phyloP scores from a whole-genome alignment of 345 rosid genomes.

The Pseudoturritis turrita region DNA sequence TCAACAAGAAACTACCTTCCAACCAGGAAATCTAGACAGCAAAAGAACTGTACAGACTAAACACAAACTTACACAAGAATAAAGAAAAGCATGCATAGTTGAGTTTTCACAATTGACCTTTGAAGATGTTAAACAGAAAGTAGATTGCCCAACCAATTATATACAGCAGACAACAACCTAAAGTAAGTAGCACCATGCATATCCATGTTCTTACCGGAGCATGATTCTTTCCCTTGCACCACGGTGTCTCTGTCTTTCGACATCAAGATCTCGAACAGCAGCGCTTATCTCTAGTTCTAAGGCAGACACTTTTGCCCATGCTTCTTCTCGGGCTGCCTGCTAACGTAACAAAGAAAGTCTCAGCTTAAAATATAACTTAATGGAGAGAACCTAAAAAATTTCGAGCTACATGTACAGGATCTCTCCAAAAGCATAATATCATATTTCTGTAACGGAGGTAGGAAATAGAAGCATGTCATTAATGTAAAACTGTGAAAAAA shows the following conservation, averaged over 20 bases:
- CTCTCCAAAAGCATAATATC: not conserved
- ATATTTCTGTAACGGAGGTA: not conserved
- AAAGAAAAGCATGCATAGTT: not conserved
- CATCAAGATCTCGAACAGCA: conserved; percentile 82
- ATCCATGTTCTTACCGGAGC: conserved; percentile 66
- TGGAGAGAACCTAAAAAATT: not conserved
- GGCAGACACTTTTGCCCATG: conserved; percentile 91
- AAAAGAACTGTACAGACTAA: not conserved
- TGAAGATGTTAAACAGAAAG: not conserved
- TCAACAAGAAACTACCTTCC: not conserved
- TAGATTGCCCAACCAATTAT: conserved; percentile 10
- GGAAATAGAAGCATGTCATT: not conserved
- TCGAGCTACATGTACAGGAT: not conserved
- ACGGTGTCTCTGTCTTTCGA: conserved; percentile 83
- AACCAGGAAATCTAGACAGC: conserved; percentile 1
- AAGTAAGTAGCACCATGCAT: not conserved
- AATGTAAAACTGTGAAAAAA: not conserved
- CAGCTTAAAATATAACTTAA: conserved; percentile 43
- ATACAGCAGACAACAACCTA: not conserved
- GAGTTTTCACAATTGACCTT: not conserved
- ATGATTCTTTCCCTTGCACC: conserved; percentile 98
- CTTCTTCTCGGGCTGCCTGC: conserved; percentile 99
- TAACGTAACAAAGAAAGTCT: conserved; percentile 59
- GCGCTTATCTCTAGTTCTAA: conserved; percentile 83
- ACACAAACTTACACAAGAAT: not conserved